Evolutionary conservation across 352 stramenopile species (phyloP), one percentile per base, ranked within the genome.

Genomic region (Phytophthora crassamura): DNA sequence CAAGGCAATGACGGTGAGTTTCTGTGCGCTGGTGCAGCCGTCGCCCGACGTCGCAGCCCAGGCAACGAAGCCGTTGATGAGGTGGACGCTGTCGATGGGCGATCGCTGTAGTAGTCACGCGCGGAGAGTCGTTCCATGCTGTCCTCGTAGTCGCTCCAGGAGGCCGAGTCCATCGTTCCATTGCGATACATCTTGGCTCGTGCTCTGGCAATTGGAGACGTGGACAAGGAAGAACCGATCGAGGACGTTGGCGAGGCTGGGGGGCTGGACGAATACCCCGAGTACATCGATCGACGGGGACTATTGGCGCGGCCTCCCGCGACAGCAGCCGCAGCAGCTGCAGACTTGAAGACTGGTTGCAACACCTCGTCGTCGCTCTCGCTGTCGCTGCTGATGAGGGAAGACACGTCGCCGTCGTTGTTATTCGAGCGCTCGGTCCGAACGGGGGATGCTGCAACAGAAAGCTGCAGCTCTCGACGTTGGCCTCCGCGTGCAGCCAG

Each of bases 371-470:
- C 81, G 39, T 92, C 82, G 51, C 64, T 89, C 28, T 92, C 84
- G 46, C 79, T 91, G 61, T 94, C 85, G 38, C 85, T 94, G 61
- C 79, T 91, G 59, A 93, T 91, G 41, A 93, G 77, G 12, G 76
- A 77, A 22, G 85, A 93, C 9, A 91, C 84, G 55, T 91, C 81
- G 1, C 82, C 82, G 28, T 88, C 70, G 30, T 84, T 78, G 32
- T 68, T 70, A 35, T 64, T 64, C 0, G 32, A 30, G 32, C 20
- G 41, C 22, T 57, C 45, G 6, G 16, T 45, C 45, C 46, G 49
- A 63, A 48, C 43, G 3, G 61, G 30, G 25, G 52, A 52, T 28
- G 39, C 16, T 40, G 47, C 16, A 33, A 36, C 30, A 35, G 22
- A 36, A n/a, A 67, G 30, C 15, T 67, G 66, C 25, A 67, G 41